Evolutionary conservation across 2,329 filamentous ascomycete genomes (phyloP).

Genomic region (Xylariales sp.): DNA sequence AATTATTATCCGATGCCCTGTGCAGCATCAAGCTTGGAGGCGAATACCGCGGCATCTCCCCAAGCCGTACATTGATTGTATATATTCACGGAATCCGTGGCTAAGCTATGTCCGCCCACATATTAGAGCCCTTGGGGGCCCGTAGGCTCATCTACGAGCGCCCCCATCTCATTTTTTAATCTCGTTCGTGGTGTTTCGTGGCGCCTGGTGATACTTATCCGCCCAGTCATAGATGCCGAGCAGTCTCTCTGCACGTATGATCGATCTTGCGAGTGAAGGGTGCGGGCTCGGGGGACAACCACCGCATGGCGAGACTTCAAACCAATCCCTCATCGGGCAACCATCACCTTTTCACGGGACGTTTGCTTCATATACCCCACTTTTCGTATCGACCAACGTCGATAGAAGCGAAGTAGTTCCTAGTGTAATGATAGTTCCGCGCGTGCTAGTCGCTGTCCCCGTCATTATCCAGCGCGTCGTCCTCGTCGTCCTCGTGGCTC

Average conservation of each 20-base stretch:
- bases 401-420: neutral
- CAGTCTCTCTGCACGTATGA: neutral
- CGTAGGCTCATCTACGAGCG: neutral
- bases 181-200: neutral
- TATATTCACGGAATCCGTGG: neutral
- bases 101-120: neutral
- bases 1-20: neutral
- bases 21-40: too few species aligned
- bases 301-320: neutral
- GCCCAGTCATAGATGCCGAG: neutral
- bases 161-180: too few species aligned
- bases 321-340: neutral
- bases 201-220: neutral
- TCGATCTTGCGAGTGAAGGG: neutral
- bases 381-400: neutral
- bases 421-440: neutral
- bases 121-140: neutral
- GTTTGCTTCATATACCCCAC: neutral
- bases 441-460: conserved; percentile 66
- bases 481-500: conserved; percentile 29
- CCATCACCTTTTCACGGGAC: neutral
- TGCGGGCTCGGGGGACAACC: neutral
- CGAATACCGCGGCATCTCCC: neutral
- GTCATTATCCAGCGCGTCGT: conserved; percentile 69
- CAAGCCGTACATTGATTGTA: neutral